Evolutionary conservation across 768 basidiomycete species (phyloP), one percentile per base, ranked within the genome.

Genomic region (Podaxis carcinomalis): DNA sequence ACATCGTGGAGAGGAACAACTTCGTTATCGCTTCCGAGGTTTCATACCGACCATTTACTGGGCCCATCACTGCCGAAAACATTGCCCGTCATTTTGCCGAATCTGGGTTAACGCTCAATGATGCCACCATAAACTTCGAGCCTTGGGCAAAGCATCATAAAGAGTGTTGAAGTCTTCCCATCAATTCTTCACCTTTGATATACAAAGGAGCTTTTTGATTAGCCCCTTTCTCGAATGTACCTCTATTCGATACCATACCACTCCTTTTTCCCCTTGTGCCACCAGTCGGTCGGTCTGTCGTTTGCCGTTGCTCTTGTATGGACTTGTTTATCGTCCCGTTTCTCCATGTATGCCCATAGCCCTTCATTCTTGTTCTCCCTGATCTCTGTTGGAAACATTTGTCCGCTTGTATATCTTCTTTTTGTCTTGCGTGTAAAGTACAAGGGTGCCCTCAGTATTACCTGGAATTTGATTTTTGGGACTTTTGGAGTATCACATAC

Each of bases 21-120:
- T 68, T 80, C 16, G 66, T 64, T 55, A 70, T 79, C 64, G 73
- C 76, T 55, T 70, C 74, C 16, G 66, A 68, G 14, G 23, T 73
- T 56, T 57, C 64, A 53, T 75, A 70, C 53, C 65, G 62, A 61
- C 69, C 74, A 2, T 79, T 73, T 60, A 59, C 63, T 59, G 73
- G 73, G 58, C 71, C 73, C 23, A 63, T 78, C 49, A 67, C 72
- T 21, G 68, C 66, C 40, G 74, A 75, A 40, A 68, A 62, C 56
- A 60, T 81, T 59, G 77, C 71, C 47, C 73, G 71, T 10, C 80
- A 81, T 66, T 77, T 80, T 68, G 77, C 80, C 4, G 61, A 67
- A 0, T 76, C 77, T 60, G 80, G 80, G 4, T 64, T 80, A 23
- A 75, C 76, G 3, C 69, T 73, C 14, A 63, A 69, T 13, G 64